Evolutionary conservation across 495 filamentous ascomycete genomes (phyloP).

Genomic region (Daldinia grandis): DNA sequence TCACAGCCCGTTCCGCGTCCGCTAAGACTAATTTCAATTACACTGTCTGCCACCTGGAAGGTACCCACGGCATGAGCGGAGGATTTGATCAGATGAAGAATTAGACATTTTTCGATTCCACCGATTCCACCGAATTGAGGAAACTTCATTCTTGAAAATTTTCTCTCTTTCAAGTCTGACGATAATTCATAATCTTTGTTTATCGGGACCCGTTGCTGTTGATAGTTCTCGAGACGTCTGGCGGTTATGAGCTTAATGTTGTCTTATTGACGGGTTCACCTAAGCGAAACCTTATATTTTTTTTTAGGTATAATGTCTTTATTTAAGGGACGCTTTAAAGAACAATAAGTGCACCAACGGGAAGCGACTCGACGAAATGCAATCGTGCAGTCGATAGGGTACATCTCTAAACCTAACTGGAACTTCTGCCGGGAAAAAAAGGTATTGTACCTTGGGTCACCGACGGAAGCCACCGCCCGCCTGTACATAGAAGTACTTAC

Average conservation of each 20-base stretch:
- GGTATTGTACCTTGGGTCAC: not conserved
- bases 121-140: conserved; percentile 5
- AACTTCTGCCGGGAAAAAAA: not conserved
- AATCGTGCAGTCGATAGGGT: conserved; percentile 22
- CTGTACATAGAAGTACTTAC: conserved; percentile 13
- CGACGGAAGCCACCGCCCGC: conserved; percentile 5
- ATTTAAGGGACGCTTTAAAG: too few species aligned
- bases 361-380: conserved; percentile 8
- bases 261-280: conserved; percentile 6
- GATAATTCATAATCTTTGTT: not conserved
- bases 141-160: conserved; percentile 1
- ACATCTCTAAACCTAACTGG: conserved; percentile 16
- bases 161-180: not conserved
- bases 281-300: not conserved
- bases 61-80: conserved; percentile 27
- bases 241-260: not conserved
- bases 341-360: not conserved
- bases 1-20: conserved; percentile 33
- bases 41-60: not conserved
- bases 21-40: conserved; percentile 40
- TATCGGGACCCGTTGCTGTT: not conserved
- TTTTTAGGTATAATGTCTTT: not conserved
- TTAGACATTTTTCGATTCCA: conserved; percentile 23
- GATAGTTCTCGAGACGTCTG: not conserved
- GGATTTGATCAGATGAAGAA: conserved; percentile 14